Evolutionary conservation across 768 basidiomycete species (phyloP).

Genomic region (Hortiboletus flavorubellus): DNA sequence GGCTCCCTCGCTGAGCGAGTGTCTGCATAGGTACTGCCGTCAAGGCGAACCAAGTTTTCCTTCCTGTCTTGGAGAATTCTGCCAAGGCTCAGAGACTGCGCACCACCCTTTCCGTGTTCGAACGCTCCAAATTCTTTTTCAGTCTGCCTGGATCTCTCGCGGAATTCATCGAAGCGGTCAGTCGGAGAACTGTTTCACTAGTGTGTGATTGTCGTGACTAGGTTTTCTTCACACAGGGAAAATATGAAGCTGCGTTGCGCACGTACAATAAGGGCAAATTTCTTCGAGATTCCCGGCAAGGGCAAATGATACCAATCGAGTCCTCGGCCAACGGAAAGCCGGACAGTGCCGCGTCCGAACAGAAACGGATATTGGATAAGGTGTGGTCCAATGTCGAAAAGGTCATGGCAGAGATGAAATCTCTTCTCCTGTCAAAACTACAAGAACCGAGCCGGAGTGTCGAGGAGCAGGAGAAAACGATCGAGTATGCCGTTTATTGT

Average conservation of each 20-base stretch:
- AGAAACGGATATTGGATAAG: conserved; percentile 91
- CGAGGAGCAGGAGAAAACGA: conserved; percentile 95
- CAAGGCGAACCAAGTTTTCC: conserved; percentile 93
- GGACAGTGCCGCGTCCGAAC: conserved; percentile 61
- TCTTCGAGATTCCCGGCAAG: conserved; percentile 84
- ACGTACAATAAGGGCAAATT: conserved; percentile 98
- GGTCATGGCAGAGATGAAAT: conserved; percentile 90
- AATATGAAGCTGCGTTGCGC: conserved; percentile 88
- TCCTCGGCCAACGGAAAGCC: conserved; percentile 54
- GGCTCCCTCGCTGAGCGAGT: conserved; percentile 2
- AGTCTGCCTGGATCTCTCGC: conserved; percentile 90
- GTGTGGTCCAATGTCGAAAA: conserved; percentile 95
- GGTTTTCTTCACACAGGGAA: conserved; percentile 55
- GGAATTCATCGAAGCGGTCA: conserved; percentile 84
- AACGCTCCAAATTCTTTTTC: conserved; percentile 97
- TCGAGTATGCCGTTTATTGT: conserved; percentile 62
- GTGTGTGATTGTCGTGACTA: background rate
- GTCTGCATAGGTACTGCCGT: conserved; percentile 68
- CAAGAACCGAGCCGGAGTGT: conserved; percentile 75
- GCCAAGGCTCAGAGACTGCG: conserved; percentile 91
- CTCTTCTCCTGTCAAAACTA: conserved; percentile 69
- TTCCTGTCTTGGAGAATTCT: conserved; percentile 93
- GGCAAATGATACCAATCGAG: conserved; percentile 73
- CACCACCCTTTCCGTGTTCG: conserved; percentile 92
- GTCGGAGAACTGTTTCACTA: conserved; percentile 19